Conservation (phyloP, 768 basidiomycete species). For the Pisolithus tinctorius region DNA sequence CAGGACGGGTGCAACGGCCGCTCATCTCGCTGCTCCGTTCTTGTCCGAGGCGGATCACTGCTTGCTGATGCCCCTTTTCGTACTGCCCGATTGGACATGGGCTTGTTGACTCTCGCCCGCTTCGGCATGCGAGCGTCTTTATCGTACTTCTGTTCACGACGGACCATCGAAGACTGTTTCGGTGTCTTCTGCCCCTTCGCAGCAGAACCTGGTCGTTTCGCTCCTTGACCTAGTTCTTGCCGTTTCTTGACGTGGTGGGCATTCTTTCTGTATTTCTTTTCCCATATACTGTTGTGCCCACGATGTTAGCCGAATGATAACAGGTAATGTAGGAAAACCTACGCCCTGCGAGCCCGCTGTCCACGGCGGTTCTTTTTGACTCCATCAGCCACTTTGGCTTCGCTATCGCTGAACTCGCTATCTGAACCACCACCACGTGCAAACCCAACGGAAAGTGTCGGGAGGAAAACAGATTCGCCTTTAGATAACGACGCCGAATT, state of each 20-base stretch:
- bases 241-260: conserved; percentile 86
- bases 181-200: conserved; percentile 3
- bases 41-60: background rate
- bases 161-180: conserved; percentile 1
- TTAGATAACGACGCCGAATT: conserved; percentile 14
- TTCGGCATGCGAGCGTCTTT: background rate
- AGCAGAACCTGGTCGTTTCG: conserved; percentile 8
- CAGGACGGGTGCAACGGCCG: conserved; percentile 84
- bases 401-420: conserved; percentile 69
- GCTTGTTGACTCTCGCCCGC: background rate
- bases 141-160: background rate
- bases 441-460: conserved; percentile 84
- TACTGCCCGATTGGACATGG: background rate
- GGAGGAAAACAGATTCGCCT: conserved; percentile 64
- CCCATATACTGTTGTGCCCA: conserved; percentile 73
- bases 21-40: conserved; percentile 6
- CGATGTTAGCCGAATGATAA: background rate
- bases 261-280: conserved; percentile 87
- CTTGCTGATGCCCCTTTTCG: background rate
- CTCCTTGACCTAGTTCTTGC: conserved; percentile 19
- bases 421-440: conserved; percentile 74
- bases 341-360: conserved; percentile 92
- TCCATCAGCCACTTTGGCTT: conserved; percentile 45
- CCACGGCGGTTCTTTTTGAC: conserved; percentile 84
- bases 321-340: conserved; percentile 32